These are phyloP conservation scores for Escovopsis weberi DNA, from an alignment of 2,329 filamentous ascomycete genomes.

Conservation along the genomic window DNA sequence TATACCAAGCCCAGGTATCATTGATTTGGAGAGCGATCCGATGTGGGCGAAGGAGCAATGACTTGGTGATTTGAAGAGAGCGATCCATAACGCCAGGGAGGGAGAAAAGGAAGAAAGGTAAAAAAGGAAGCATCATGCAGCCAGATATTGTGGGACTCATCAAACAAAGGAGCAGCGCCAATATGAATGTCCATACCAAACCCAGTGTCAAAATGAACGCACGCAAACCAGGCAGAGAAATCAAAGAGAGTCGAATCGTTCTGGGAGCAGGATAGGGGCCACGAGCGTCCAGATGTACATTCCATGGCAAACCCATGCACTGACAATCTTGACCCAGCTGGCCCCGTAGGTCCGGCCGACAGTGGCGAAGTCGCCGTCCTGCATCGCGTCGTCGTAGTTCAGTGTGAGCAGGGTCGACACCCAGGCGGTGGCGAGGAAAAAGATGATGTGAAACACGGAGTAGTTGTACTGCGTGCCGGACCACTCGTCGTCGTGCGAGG, in stretches of 20 bases:
- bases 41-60: too few species aligned
- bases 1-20: too few species aligned
- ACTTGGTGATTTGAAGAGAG: too few species aligned
- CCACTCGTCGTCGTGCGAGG: conserved; percentile 74
- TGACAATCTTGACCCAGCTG: conserved; percentile 98
- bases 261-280: conserved; percentile 72
- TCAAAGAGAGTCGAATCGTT: conserved; percentile 56
- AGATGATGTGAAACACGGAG: conserved; percentile 89
- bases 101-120: too few species aligned
- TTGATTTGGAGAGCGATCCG: too few species aligned
- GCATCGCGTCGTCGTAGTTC: conserved; percentile 52
- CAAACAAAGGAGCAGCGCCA: too few species aligned
- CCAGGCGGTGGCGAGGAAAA: conserved; percentile 93
- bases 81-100: too few species aligned
- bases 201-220: too few species aligned
- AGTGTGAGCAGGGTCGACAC: conserved; percentile 76
- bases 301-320: conserved; percentile 88
- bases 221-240: conserved; percentile 17
- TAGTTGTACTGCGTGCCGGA: conserved; percentile 91
- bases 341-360: conserved; percentile 94
- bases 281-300: conserved; percentile 90
- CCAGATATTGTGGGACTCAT: too few species aligned
- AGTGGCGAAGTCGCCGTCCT: conserved; percentile 64
- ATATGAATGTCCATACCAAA: too few species aligned
- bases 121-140: too few species aligned